Percentiles rank a stretch among this genome's conserved stretches.
Evolutionary conservation across 176 grass and related monocot species (phyloP).

Genomic region (Bothriochloa decipiens): DNA sequence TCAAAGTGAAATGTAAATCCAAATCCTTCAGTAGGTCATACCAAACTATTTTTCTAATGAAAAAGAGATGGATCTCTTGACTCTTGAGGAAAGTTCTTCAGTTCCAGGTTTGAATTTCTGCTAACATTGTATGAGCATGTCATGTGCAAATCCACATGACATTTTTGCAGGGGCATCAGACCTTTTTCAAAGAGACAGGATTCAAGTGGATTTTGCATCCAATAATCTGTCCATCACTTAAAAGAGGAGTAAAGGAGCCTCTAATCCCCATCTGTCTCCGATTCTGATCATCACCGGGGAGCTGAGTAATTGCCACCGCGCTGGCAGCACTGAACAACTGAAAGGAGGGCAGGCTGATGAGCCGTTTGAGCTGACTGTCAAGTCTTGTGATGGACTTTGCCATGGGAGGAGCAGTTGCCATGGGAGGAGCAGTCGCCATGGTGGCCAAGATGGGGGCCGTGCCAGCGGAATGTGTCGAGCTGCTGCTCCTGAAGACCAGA

Average conservation of each 20-base stretch:
- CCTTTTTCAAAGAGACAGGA: neutral
- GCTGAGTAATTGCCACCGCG: neutral
- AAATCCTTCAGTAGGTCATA: too few relatives aligned
- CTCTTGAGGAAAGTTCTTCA: neutral
- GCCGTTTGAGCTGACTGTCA: neutral
- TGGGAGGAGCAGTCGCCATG: neutral
- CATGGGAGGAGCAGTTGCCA: neutral
- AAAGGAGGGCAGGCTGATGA: neutral
- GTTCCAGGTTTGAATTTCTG: neutral
- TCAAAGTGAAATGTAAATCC: too few relatives aligned
- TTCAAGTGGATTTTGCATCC: neutral
- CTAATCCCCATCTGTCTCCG: neutral
- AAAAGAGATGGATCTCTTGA: neutral
- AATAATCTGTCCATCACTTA: neutral
- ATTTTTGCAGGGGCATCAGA: neutral
- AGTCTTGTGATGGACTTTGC: neutral
- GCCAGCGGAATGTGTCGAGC: neutral
- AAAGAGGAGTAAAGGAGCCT: neutral
- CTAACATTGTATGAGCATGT: neutral
- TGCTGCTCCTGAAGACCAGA: neutral
- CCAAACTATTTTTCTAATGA: slow-evolving; percentile 1
- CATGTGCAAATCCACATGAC: neutral
- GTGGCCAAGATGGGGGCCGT: neutral
- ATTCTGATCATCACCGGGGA: neutral
- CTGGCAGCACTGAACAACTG: neutral